Base-by-base conservation (phyloP, 805 yeast genomes). In the Cyberlindnera galapagoensis region DNA sequence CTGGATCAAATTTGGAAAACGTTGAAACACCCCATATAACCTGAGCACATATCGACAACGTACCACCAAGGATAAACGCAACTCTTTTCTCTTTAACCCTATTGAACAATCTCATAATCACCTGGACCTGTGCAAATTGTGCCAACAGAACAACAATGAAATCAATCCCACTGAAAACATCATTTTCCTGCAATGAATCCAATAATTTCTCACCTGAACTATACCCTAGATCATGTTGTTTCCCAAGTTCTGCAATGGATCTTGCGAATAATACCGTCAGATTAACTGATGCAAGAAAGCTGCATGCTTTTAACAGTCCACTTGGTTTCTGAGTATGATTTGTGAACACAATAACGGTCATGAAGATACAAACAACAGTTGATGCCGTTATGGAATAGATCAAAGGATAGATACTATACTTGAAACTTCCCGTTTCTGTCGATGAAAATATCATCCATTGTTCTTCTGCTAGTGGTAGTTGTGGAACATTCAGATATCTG, bases 61-160 rank as follows among this genome's bases (percentile, higher is more conserved):
- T 37, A 0, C 71, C 57, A 1, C 94, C 94, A 14, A 72, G 58
- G 30, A 69, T 58, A 27, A 82, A 69, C 6, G 80, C 67, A 21
- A 75, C 58, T 34, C 85, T 62, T 47, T 77, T 79, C 53, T 84
- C 94, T 35, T 69, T 69, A 27, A 70, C 78, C 31, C 94, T 62
- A 33, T 73, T 70, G 44, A 81, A 81, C 18, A 80, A 52, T 33
- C 86, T 62, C 71, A 76, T 77, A 5, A 79, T 64, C 21, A 81
- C 75, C 46, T 79, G 84, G 1, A 80, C 84, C 52, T 82, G 88
- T 31, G 80, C 71, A 19, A 81, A 56, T 46, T 77, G 80, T 17
- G 80, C 61, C 6, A 80, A 44, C 9, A 77, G 49, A 7, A 74
- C 74, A 11, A 74, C 71, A 2, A 81, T 49, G 30, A 80, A 62